Evolutionary conservation across 805 yeast genomes (phyloP).

Genomic region (Spathaspora girioi): DNA sequence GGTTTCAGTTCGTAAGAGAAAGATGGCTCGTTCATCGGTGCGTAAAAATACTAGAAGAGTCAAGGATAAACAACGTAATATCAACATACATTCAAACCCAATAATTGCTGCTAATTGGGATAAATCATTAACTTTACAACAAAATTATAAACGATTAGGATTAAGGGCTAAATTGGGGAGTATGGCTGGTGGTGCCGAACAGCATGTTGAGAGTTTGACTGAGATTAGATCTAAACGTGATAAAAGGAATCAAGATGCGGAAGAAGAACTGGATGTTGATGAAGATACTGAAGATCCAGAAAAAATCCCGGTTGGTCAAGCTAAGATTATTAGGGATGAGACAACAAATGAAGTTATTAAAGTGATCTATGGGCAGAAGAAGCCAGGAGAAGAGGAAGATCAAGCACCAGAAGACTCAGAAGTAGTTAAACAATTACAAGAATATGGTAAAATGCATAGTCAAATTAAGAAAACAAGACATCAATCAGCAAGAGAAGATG

Average conservation of each 20-base stretch:
- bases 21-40: conserved; percentile 70
- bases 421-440: conserved; percentile 70
- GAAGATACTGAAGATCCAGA: conserved; percentile 48
- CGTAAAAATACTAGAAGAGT: conserved; percentile 64
- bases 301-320: conserved; percentile 74
- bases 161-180: conserved; percentile 61
- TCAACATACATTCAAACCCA: conserved; percentile 68
- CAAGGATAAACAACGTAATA: conserved; percentile 67
- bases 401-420: conserved; percentile 38
- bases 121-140: conserved; percentile 69
- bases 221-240: conserved; percentile 32
- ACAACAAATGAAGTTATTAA: conserved; percentile 59
- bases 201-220: conserved; percentile 39
- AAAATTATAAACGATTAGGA: conserved; percentile 84
- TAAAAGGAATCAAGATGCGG: conserved; percentile 16
- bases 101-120: conserved; percentile 93
- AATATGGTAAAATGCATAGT: conserved; percentile 37
- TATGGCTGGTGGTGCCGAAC: conserved; percentile 81
- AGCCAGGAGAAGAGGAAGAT: conserved; percentile 16
- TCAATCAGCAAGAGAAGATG: conserved; percentile 69
- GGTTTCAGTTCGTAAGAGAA: conserved; percentile 81
- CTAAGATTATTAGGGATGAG: conserved; percentile 67
- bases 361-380: conserved; percentile 66
- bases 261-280: conserved; percentile 10
- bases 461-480: conserved; percentile 49